These are phyloP conservation scores for Capsicum chinense DNA, from an alignment of 257 asterid species.

Conservation along the genomic window DNA sequence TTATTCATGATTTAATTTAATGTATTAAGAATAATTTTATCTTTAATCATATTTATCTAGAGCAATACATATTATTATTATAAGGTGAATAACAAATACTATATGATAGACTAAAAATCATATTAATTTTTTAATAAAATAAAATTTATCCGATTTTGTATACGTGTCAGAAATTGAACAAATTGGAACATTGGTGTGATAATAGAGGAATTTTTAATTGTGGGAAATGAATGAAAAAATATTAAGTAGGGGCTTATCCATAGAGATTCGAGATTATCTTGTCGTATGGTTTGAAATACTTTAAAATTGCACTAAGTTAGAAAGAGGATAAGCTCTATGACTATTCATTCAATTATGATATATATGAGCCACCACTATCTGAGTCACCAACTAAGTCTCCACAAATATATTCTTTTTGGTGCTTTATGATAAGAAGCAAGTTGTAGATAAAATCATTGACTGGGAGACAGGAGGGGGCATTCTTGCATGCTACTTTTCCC, in stretches of 20 bases:
- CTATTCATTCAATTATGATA: conserved; percentile 1
- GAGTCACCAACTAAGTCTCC: conserved; percentile 48
- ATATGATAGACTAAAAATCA: too few relatives aligned
- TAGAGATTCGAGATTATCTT: conserved; percentile 65
- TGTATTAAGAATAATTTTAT: too few relatives aligned
- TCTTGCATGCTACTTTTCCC: conserved; percentile 15
- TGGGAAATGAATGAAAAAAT: neutral
- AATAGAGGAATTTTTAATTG: neutral
- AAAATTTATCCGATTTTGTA: neutral
- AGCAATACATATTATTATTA: too few relatives aligned
- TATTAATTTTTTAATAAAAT: too few relatives aligned
- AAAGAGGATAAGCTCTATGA: conserved; percentile 53
- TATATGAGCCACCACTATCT: conserved; percentile 51
- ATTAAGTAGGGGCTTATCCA: conserved; percentile 52
- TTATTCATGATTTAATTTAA: too few relatives aligned
- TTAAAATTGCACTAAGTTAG: conserved; percentile 35
- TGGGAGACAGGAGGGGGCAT: conserved; percentile 14
- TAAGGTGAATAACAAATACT: too few relatives aligned
- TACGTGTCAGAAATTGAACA: neutral
- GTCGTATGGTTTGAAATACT: conserved; percentile 56
- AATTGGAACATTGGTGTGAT: neutral
- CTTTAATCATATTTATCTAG: too few relatives aligned
- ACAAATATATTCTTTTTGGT: neutral
- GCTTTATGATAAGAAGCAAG: conserved; percentile 9
- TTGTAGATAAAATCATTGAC: conserved; percentile 25